These are phyloP conservation scores for Spatholobus suberectus DNA, from an alignment of 306 rosid species.

Conservation along the genomic window DNA sequence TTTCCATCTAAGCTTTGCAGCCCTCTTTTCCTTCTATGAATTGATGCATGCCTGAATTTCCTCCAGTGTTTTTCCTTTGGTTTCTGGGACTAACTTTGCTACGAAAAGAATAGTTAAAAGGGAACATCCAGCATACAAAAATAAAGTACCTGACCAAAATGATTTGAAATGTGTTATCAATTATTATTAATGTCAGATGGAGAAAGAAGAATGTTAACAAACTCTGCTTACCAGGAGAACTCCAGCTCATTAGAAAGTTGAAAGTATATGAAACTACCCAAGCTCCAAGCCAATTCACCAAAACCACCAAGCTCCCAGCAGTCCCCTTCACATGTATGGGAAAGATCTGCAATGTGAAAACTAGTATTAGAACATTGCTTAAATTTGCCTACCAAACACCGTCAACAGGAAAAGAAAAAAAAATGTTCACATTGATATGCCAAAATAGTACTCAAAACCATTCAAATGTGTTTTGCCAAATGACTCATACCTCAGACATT, in stretches of 20 bases:
- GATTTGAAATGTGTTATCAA: slow-evolving; percentile 16
- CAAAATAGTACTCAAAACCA: background rate
- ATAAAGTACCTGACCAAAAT: slow-evolving; percentile 65
- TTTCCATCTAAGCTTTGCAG: background rate
- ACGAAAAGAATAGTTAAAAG: slow-evolving; percentile 68
- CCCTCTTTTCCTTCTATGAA: slow-evolving; percentile 32
- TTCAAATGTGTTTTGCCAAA: slow-evolving; percentile 20
- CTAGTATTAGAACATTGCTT: background rate
- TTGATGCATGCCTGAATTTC: slow-evolving; percentile 74
- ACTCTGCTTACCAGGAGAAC: slow-evolving; percentile 61
- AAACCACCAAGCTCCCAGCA: slow-evolving; percentile 76
- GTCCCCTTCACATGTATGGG: slow-evolving; percentile 80
- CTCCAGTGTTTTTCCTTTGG: slow-evolving; percentile 87
- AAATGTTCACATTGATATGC: background rate
- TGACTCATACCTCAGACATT: slow-evolving; percentile 79
- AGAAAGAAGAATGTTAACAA: slow-evolving; percentile 10
- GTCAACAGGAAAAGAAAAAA: background rate
- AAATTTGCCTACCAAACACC: background rate
- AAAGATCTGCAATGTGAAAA: slow-evolving; percentile 61
- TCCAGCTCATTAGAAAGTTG: slow-evolving; percentile 80
- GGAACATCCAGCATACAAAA: slow-evolving; percentile 66
- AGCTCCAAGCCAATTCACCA: slow-evolving; percentile 78
- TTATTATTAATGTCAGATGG: background rate
- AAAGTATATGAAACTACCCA: slow-evolving; percentile 75
- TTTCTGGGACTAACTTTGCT: slow-evolving; percentile 77